Base-by-base conservation (phyloP, 106 monocot species). In the Agapanthus africanus region DNA sequence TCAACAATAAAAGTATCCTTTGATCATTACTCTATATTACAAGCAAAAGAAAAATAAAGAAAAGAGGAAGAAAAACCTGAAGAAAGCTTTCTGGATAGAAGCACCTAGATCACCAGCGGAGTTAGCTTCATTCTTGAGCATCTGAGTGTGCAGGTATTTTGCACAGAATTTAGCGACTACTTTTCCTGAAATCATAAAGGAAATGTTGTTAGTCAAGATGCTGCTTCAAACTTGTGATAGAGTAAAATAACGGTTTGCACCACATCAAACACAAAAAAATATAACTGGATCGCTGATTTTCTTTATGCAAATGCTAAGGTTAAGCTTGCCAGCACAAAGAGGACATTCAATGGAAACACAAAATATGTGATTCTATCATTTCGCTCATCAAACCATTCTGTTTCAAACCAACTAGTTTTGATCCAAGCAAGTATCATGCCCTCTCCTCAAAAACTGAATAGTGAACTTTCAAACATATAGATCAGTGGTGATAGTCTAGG, bases 161-260 rank as follows among this genome's bases (percentile, higher is more conserved):
- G 95, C 95, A 79, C 95, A 95, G 56, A 95, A 95, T 71, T 95
- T 95, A 4, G 95, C 76, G 39, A 95, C 95, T 26, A 86, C 91
- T 79, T 85, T 88, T 69, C 95, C 95, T 95, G 81, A 75, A 76
- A 72, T 19, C 50, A 36, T 9, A 66, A 73, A 33, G 15, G 18
- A 76, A n/a, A n/a, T n/a, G n/a, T n/a, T n/a, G n/a, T n/a, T n/a
- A n/a, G n/a, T n/a, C n/a, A n/a, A n/a, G n/a, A n/a, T n/a, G n/a
- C n/a, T n/a, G 39, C 37, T 54, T 25, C 34, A 67, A 14, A 35
- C 31, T 25, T 4, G 35, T n/a, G n/a, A 61, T 32, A 7, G 8
- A 54, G 54, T 16, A 61, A 61, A 33, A 15, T 34, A 4, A n/a
- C n/a, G 35, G 34, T 19, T 25, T 35, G 35, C 60, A 35, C 61